Conservation (phyloP, 495 filamentous ascomycete genomes). For the Aspergillus avenaceus region DNA sequence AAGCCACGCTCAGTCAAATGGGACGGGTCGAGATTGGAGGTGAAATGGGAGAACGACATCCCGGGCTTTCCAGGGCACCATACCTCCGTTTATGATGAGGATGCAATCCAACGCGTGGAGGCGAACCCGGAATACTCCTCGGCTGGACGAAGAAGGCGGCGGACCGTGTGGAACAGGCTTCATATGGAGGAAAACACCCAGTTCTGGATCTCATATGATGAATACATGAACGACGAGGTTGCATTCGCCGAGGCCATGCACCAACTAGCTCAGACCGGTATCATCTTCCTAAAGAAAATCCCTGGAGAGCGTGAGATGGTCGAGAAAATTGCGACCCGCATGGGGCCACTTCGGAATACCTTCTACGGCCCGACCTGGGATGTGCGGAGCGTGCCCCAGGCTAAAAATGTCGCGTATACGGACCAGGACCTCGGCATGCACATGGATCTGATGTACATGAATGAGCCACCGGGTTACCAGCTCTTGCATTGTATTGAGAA, state of each 20-base stretch:
- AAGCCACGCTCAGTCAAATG: conserved; percentile 25
- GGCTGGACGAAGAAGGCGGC: conserved; percentile 1
- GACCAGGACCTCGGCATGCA: conserved; percentile 73
- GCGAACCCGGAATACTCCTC: conserved; percentile 6
- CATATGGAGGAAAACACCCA: conserved; percentile 21
- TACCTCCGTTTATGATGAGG: conserved; percentile 36
- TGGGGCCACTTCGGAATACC: conserved; percentile 72
- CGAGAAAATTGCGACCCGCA: conserved; percentile 59
- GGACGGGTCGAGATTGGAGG: conserved; percentile 40
- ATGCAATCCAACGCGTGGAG: conserved; percentile 21
- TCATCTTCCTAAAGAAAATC: conserved; percentile 70
- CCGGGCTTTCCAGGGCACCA: conserved; percentile 43
- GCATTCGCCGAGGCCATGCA: conserved; percentile 51
- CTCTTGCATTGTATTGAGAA: conserved; percentile 83
- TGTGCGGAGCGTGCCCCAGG: conserved; percentile 67
- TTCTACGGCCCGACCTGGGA: conserved; percentile 93
- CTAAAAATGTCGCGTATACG: conserved; percentile 92
- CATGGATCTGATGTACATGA: conserved; percentile 90
- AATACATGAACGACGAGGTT: conserved; percentile 58
- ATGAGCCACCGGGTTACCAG: conserved; percentile 73
- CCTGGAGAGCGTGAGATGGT: conserved; percentile 62
- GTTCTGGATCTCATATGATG: conserved; percentile 57
- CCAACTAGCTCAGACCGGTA: conserved; percentile 53
- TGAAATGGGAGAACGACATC: conserved; percentile 63
- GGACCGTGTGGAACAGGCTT: conserved; percentile 29